Percentiles rank a stretch among this genome's conserved stretches.
Conservation (phyloP, 106 monocot genomes). For the Iris macrosiphon region DNA sequence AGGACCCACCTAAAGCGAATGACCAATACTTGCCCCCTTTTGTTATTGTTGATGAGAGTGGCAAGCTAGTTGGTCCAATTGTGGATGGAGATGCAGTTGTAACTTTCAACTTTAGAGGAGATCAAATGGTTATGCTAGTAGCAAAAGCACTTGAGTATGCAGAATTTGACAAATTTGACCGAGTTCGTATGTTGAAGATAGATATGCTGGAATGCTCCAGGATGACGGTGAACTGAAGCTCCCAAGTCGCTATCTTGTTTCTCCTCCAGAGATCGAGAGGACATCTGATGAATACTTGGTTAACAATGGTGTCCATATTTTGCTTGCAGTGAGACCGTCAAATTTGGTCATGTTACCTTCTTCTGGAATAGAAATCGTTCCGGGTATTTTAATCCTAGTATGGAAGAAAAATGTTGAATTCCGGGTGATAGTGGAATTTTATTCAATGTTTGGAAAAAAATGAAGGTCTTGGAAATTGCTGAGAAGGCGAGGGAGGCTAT, state of each 20-base stretch:
- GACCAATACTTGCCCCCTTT: conserved; percentile 97
- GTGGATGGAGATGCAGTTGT: conserved; percentile 97
- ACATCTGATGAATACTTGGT: conserved; percentile 99
- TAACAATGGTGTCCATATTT: conserved; percentile 79
- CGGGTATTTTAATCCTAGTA: conserved; percentile 59
- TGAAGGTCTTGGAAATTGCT: conserved; percentile 83
- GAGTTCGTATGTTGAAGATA: conserved; percentile 80
- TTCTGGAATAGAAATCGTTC: conserved; percentile 96
- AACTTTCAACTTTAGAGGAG: conserved; percentile 90
- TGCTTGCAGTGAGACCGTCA: conserved; percentile 95
- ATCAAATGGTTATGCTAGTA: conserved; percentile 93
- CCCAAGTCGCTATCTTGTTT: conserved; percentile 71
- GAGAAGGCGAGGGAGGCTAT: conserved; percentile 81
- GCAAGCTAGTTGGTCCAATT: conserved; percentile 78
- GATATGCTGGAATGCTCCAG: conserved; percentile 96
- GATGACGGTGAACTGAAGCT: conserved; percentile 97
- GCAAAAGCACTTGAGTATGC: conserved; percentile 95
- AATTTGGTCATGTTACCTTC: conserved; percentile 95
- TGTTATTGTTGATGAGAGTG: conserved; percentile 83
- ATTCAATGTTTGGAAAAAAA: conserved; percentile 75
- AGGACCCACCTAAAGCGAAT: conserved; percentile 48
- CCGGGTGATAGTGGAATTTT: conserved; percentile 89
- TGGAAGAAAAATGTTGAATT: conserved; percentile 83
- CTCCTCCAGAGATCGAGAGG: conserved; percentile 92
- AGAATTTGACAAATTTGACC: conserved; percentile 90